These are phyloP conservation scores for Penicillium psychrofluorescens DNA, from an alignment of 495 filamentous ascomycete genomes.

Conservation along the genomic window DNA sequence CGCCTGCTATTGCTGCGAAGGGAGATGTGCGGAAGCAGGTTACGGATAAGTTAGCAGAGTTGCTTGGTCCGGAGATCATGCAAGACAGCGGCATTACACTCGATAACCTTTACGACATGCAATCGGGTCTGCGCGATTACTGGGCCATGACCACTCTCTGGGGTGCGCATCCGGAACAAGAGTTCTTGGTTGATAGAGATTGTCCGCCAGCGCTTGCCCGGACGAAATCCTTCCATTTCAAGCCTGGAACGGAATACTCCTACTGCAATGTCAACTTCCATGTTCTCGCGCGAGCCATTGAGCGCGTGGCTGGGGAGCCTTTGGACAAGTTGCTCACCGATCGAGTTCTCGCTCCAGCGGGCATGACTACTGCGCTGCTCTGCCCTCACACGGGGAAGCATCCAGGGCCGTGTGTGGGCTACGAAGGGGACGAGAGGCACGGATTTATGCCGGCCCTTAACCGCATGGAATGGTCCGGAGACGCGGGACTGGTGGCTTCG, in stretches of 20 bases:
- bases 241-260: slow-evolving; percentile 23
- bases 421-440: slow-evolving; percentile 18
- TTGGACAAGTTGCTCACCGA: slow-evolving; percentile 18
- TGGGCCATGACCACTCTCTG: slow-evolving; percentile 28
- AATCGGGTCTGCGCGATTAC: slow-evolving; percentile 29
- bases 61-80: slow-evolving; percentile 13
- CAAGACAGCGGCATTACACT: slow-evolving; percentile 12
- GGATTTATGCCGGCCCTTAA: slow-evolving; percentile 19
- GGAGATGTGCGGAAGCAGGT: slow-evolving; percentile 16
- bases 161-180: slow-evolving; percentile 22
- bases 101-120: slow-evolving; percentile 21
- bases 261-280: slow-evolving; percentile 29
- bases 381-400: slow-evolving; percentile 19
- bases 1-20: slow-evolving; percentile 11
- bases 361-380: slow-evolving; percentile 23
- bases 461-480: slow-evolving; percentile 28
- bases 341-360: slow-evolving; percentile 19
- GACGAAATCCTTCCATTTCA: slow-evolving; percentile 22
- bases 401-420: slow-evolving; percentile 24
- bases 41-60: slow-evolving; percentile 6
- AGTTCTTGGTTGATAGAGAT: slow-evolving; percentile 17
- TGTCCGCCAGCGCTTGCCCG: slow-evolving; percentile 11
- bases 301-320: slow-evolving; percentile 15
- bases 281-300: slow-evolving; percentile 20
- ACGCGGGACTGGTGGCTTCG: slow-evolving; percentile 27